Base-by-base conservation (phyloP, 2,329 filamentous ascomycete genomes). In the Sporothrix brasiliensis region DNA sequence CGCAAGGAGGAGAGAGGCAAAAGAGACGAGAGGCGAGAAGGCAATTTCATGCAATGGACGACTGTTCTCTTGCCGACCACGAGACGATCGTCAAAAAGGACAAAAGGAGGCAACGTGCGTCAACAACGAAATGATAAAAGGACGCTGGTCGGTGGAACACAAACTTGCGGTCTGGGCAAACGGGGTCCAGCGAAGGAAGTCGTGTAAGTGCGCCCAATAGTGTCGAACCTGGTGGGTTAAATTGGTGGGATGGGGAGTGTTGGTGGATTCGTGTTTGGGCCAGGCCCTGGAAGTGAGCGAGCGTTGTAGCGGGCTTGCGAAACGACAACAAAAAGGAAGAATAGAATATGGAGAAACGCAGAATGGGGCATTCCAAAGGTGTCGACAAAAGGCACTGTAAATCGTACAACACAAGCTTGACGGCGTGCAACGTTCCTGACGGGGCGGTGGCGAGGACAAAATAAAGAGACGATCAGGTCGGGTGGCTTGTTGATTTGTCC, bases 121-220 rank as follows among this genome's bases (percentile, higher is more conserved):
- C 47, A 39, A 39, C 63, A 66, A 52, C 47, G 47, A 66, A 21
- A 21, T 52, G 47, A 34, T 39, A 61, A 61, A 60, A 47, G 58
- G 5, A 63, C 39, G 30, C 56, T 41, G 34, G 56, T 10, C 34
- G 19, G 34, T 41, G 58, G 58, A 53, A 39, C 52, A 58, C 53
- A 49, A 58, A 68, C 41, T 69, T 69, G 67, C 67, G 67, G 67
- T 69, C 67, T 69, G 67, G 27, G 63, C 27, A 27, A 39, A 66
- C 27, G 16, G 27, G 19, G 53, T 34, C 50, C 24, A 24, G 53
- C 24, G 54, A 60, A 52, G 67, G 67, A 61, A 69, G 52, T 52
- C 67, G 67, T 69, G 67, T 69, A 69, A 69, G 67, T 69, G 41
- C 53, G 44, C 41, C 67, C 67, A 69, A 69, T 69, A 34, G 67